A percentile compares a stretch with the other conserved stretches of the same genome.
Conservation (phyloP, 2,329 filamentous ascomycete genomes). For the Colletotrichum brevisporum region DNA sequence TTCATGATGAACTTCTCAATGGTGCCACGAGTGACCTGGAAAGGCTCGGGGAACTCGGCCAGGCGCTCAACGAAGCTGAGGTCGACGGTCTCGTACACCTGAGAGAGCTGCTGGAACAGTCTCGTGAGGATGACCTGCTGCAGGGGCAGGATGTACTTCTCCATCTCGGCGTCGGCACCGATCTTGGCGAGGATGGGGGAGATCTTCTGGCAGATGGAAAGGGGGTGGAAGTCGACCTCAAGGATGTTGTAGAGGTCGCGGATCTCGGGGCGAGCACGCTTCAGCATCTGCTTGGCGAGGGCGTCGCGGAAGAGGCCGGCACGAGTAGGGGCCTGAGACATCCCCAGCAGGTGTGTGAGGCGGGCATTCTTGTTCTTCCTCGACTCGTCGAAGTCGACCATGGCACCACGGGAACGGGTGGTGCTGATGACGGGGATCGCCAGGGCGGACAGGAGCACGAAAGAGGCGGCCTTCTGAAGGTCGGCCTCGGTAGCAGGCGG, state of each 20-base stretch:
- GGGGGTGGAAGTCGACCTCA: slow-evolving; percentile 98
- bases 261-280: slow-evolving; percentile 94
- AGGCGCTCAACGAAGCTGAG: slow-evolving; percentile 93
- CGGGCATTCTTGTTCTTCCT: slow-evolving; percentile 99
- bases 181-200: slow-evolving; percentile 96
- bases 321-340: slow-evolving; percentile 90
- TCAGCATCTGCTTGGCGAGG: slow-evolving; percentile 92
- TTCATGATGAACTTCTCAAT: slow-evolving; percentile 99
- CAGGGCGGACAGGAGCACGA: slow-evolving; percentile 93
- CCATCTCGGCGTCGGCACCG: slow-evolving; percentile 93
- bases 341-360: slow-evolving; percentile 94
- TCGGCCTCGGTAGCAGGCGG: slow-evolving; percentile 90
- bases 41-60: slow-evolving; percentile 95
- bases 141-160: slow-evolving; percentile 94
- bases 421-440: slow-evolving; percentile 99
- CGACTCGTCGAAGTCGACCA: slow-evolving; percentile 96
- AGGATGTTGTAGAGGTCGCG: slow-evolving; percentile 98
- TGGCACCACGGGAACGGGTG: slow-evolving; percentile 91
- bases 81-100: slow-evolving; percentile 98
- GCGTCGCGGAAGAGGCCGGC: slow-evolving; percentile 95
- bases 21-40: slow-evolving; percentile 89
- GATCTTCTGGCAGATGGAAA: slow-evolving; percentile 99
- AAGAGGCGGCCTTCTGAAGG: slow-evolving; percentile 93
- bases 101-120: slow-evolving; percentile 98
- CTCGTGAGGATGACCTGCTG: slow-evolving; percentile 99